These are phyloP conservation scores for Amaranthus cruentus DNA, from an alignment of 148 eudicot genomes.

Conservation along the genomic window DNA sequence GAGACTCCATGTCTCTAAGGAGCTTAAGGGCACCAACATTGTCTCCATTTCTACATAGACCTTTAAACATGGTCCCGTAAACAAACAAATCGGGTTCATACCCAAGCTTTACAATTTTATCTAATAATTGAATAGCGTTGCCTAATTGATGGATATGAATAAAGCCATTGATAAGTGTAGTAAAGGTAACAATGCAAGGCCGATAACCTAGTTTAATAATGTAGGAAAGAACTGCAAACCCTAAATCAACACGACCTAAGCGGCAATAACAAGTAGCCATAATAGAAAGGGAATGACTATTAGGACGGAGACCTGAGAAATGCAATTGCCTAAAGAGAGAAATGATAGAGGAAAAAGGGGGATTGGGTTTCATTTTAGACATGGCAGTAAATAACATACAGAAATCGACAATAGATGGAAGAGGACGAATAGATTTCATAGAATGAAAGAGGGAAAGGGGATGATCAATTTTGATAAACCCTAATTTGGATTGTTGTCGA, in stretches of 20 bases:
- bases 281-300: too few relatives aligned
- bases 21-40: neutral
- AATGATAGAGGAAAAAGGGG: too few relatives aligned
- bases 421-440: too few relatives aligned
- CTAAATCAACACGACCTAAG: neutral
- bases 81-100: neutral
- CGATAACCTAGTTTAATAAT: neutral
- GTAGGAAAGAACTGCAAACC: neutral
- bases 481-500: too few relatives aligned
- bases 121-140: neutral
- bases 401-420: too few relatives aligned
- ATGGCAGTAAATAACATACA: too few relatives aligned
- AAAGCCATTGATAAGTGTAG: conserved; percentile 1
- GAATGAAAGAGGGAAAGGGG: too few relatives aligned
- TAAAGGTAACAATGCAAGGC: neutral
- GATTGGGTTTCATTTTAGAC: too few relatives aligned
- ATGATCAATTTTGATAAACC: too few relatives aligned
- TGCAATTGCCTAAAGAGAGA: too few relatives aligned
- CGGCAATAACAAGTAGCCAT: conserved; percentile 9
- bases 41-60: neutral
- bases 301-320: too few relatives aligned
- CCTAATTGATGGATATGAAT: neutral
- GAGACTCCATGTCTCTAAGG: neutral
- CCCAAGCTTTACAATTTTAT: neutral
- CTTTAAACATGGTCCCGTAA: conserved; percentile 7